phyloP scores from a whole-genome alignment of 116 monocot genomes.

The Phalaenopsis hybrid region DNA sequence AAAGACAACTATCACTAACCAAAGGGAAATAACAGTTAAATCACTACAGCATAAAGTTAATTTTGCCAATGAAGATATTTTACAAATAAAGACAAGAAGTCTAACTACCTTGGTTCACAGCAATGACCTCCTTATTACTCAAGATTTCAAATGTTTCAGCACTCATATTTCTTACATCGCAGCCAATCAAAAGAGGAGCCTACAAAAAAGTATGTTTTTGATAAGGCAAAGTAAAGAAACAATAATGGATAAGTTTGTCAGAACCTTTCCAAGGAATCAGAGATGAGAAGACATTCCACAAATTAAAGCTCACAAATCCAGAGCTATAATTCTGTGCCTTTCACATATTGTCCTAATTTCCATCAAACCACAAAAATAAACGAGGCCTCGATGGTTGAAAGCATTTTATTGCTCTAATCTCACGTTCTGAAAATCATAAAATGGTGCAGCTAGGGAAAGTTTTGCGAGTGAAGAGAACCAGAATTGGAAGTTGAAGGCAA shows the following conservation, averaged over 20 bases:
- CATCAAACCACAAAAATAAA: too few species aligned
- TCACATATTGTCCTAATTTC: too few species aligned
- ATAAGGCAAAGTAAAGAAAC: not conserved
- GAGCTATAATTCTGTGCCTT: not conserved
- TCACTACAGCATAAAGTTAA: not conserved
- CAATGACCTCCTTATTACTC: constrained; percentile 90
- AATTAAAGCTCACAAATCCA: not conserved
- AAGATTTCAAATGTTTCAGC: constrained; percentile 72
- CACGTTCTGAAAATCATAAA: too few species aligned
- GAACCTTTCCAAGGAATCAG: not conserved
- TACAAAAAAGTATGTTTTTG: constrained; percentile 16
- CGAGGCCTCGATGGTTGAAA: too few species aligned
- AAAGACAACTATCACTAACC: not conserved
- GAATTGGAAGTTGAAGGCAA: too few species aligned
- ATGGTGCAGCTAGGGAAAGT: too few species aligned
- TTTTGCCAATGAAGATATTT: not conserved
- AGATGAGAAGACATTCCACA: not conserved
- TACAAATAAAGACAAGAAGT: not conserved
- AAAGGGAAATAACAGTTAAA: not conserved
- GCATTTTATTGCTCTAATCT: too few species aligned
- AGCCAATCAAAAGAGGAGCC: constrained; percentile 98
- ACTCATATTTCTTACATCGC: constrained; percentile 83
- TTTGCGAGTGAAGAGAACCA: too few species aligned
- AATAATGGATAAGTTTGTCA: not conserved
- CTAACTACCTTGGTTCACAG: constrained; percentile 71